These are phyloP conservation scores for Colletotrichum simmondsii DNA, from an alignment of 2,329 filamentous ascomycete genomes.

Conservation along the genomic window DNA sequence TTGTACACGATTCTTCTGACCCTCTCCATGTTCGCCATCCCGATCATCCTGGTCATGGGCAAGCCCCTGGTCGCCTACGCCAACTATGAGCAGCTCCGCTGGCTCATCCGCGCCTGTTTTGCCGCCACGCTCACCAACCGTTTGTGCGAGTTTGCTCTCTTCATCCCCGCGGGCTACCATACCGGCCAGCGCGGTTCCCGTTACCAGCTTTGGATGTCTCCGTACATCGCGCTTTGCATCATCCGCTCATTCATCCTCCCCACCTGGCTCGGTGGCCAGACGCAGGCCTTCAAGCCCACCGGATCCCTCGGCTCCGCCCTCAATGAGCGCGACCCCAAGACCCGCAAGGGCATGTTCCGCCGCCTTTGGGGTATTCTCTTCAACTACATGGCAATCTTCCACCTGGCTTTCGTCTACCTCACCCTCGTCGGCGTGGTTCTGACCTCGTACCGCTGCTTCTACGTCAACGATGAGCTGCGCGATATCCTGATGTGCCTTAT, in stretches of 20 bases:
- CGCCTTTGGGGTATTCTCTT: constrained; percentile 65
- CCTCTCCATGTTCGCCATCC: constrained; percentile 67
- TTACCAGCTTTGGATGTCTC: constrained; percentile 72
- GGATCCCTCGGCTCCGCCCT: constrained; percentile 66
- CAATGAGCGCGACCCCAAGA: constrained; percentile 66
- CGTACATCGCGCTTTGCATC: constrained; percentile 68
- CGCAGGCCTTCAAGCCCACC: constrained; percentile 69
- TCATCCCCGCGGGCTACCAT: constrained; percentile 68
- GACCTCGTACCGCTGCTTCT: constrained; percentile 62
- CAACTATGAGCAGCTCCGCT: constrained; percentile 63
- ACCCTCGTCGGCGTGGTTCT: constrained; percentile 61
- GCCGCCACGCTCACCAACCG: constrained; percentile 61
- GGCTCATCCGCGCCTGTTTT: constrained; percentile 67
- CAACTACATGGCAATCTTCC: constrained; percentile 66
- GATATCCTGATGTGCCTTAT: constrained; percentile 62
- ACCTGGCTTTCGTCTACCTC: constrained; percentile 64
- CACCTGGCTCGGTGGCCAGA: constrained; percentile 68
- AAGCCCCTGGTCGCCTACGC: constrained; percentile 68
- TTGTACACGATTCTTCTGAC: constrained; percentile 67
- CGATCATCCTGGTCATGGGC: constrained; percentile 67
- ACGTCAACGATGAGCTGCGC: constrained; percentile 47
- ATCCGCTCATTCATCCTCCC: constrained; percentile 68
- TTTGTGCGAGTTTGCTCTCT: constrained; percentile 68
- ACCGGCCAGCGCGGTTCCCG: constrained; percentile 66
- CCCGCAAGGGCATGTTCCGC: constrained; percentile 61